Evolutionary conservation across 1,284 basidiomycete genomes (phyloP).

Genomic region (Fomes fomentarius): DNA sequence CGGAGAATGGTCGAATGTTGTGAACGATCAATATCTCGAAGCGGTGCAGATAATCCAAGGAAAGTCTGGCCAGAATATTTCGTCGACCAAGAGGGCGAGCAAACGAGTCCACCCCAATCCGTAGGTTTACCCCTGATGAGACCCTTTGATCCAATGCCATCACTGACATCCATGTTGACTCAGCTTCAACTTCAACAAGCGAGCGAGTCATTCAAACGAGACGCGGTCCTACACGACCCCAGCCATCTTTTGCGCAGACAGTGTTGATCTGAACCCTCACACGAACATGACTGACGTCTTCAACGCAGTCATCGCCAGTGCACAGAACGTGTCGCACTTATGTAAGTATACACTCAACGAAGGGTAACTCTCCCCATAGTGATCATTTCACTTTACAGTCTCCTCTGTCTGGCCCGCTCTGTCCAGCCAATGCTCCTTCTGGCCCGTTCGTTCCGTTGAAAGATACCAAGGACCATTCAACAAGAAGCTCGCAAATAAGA

Average conservation of each 20-base stretch:
- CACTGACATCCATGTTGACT: too few species aligned
- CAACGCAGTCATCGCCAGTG: constrained; percentile 11
- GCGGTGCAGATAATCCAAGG: neutral
- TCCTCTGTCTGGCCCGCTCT: constrained; percentile 7
- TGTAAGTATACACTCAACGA: too few species aligned
- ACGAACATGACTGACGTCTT: constrained; percentile 21
- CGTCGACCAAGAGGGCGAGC: neutral
- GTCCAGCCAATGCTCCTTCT: constrained; percentile 15
- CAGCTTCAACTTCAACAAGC: neutral
- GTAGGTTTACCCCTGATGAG: neutral
- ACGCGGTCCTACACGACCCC: neutral
- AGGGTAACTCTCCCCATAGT: too few species aligned
- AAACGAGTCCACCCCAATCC: neutral
- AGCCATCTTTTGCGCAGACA: constrained; percentile 25
- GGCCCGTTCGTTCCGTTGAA: constrained; percentile 29
- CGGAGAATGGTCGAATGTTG: neutral
- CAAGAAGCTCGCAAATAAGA: constrained; percentile 23
- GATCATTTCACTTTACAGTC: constrained; percentile 1
- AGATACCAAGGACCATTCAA: constrained; percentile 29
- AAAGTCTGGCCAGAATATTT: neutral
- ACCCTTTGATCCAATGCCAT: neutral
- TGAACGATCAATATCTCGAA: neutral
- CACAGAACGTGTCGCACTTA: constrained; percentile 14
- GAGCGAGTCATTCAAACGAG: neutral
- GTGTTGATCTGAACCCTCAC: constrained; percentile 13